Percentiles rank a stretch among this genome's conserved stretches.
phyloP scores from a whole-genome alignment of 1,139 yeast species.

The Saccharomyces hybrid region DNA sequence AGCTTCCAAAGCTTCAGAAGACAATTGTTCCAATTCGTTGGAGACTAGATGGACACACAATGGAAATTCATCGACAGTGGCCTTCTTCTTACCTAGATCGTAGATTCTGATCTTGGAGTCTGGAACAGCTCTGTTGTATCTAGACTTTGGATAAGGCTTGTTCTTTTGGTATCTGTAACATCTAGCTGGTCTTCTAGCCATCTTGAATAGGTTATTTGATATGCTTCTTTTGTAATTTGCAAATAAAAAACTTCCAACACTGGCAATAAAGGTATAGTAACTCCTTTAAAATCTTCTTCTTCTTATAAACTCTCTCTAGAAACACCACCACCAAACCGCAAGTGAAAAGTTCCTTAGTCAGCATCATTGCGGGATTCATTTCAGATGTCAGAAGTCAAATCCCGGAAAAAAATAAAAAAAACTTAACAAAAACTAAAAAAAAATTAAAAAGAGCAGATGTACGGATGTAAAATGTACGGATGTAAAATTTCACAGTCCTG shows the following conservation, averaged over 20 bases:
- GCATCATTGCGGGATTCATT: neutral
- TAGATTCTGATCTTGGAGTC: constrained; percentile 98
- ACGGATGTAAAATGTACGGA: neutral
- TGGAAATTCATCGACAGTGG: constrained; percentile 98
- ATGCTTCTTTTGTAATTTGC: neutral
- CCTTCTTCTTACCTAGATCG: constrained; percentile 99
- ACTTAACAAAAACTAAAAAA: neutral
- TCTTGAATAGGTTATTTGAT: constrained; percentile 40
- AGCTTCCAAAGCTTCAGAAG: constrained; percentile 99
- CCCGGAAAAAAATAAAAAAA: neutral
- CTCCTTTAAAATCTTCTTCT: neutral
- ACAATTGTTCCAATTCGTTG: constrained; percentile 97
- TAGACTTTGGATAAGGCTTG: constrained; percentile 99
- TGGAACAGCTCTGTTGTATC: constrained; percentile 99
- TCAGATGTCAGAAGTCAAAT: neutral
- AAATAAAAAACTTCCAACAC: neutral
- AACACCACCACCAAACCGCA: neutral
- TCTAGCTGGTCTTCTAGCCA: constrained; percentile 99
- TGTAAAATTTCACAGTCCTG: neutral
- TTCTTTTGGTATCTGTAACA: constrained; percentile 99
- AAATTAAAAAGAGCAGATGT: neutral
- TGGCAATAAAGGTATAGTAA: neutral
- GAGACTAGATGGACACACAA: constrained; percentile 98
- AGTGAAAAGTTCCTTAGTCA: neutral
- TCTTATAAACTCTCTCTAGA: neutral